These are phyloP conservation scores for Trichoderma hamatum DNA, from an alignment of 2,329 filamentous ascomycete genomes.

Conservation along the genomic window DNA sequence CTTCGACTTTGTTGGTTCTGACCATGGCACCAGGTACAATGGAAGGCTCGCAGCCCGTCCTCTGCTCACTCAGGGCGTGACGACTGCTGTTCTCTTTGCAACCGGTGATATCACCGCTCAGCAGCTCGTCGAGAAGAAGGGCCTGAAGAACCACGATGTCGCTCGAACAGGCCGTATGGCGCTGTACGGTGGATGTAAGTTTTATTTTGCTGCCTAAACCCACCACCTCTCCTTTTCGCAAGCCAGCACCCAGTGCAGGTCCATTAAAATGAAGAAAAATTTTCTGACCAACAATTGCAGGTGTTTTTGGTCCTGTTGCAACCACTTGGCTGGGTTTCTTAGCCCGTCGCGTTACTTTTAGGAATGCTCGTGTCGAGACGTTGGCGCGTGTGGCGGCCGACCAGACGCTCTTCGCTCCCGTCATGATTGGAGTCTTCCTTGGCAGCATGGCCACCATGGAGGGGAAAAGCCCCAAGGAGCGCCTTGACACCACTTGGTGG, in stretches of 20 bases:
- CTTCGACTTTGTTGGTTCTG: constrained; percentile 8
- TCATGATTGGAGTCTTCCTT: constrained; percentile 80
- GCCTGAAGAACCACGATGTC: constrained; percentile 74
- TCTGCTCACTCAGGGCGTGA: constrained; percentile 86
- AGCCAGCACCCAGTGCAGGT: constrained; percentile 4
- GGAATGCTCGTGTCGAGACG: constrained; percentile 69
- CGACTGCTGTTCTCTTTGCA: constrained; percentile 88
- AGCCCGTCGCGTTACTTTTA: constrained; percentile 66
- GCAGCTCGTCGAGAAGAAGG: constrained; percentile 83
- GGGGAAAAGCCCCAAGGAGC: constrained; percentile 62
- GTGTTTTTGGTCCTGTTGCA: constrained; percentile 83
- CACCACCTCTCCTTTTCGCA: constrained; percentile 5
- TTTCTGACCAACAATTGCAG: constrained; percentile 44
- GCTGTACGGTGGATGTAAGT: constrained; percentile 74
- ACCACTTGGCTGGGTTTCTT: constrained; percentile 86
- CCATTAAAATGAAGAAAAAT: not conserved
- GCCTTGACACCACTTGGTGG: constrained; percentile 71
- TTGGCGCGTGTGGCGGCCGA: constrained; percentile 77
- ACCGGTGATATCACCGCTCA: constrained; percentile 91
- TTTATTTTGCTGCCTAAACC: constrained; percentile 12
- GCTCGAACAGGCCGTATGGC: constrained; percentile 77
- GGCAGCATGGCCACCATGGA: constrained; percentile 83
- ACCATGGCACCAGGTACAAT: constrained; percentile 71
- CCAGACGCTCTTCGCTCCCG: constrained; percentile 82
- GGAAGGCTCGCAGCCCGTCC: constrained; percentile 77